Evolutionary conservation across 768 basidiomycete genomes (phyloP), one percentile per base, ranked within the genome.

Genomic region (Suillus bovinus): DNA sequence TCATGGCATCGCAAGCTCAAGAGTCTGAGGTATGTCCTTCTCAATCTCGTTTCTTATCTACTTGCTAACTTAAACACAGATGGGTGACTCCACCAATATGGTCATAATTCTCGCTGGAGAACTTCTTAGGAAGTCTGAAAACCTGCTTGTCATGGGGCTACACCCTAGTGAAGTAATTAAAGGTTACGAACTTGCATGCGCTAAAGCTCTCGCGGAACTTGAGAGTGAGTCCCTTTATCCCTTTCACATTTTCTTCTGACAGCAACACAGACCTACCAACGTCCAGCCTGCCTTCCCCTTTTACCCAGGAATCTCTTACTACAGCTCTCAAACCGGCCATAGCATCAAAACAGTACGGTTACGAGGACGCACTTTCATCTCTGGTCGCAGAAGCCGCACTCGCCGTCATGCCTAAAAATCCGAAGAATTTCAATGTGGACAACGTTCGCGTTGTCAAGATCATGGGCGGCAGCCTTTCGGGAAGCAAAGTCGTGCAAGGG

Each of bases 361-460:
- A 87, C 50, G 96, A 99, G 77, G 91, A 94, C 60, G 80, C 82
- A 46, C 84, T 99, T 0, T 82, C 95, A 2, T 74, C 80, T 2
- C 84, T 99, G 10, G 96, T 98, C 5, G 91, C 96, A 10, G 96
- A 99, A 70, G 97, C 97, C 1, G 92, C 94, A 0, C 77, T 99
- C 29, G 84, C 88, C 3, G 90, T 98, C 67, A 97, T 99, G 95
- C 93, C 94, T 5, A 73, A 81, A 2, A 93, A 92, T 72, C 86
- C 87, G 9, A 89, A 90, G 72, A 89, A 93, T 76, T 99, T 99
- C 85, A 98, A 97, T 76, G 95, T 99, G 33, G 97, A 99, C 76
- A 96, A 95, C 69, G 93, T 99, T 0, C 88, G 97, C 11, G 96
- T 99, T 29, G 97, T 99, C 70, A 99, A 99, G 79, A 98, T 99